Conservation (phyloP, 306 rosid genomes). For the Castanospermum australe region DNA sequence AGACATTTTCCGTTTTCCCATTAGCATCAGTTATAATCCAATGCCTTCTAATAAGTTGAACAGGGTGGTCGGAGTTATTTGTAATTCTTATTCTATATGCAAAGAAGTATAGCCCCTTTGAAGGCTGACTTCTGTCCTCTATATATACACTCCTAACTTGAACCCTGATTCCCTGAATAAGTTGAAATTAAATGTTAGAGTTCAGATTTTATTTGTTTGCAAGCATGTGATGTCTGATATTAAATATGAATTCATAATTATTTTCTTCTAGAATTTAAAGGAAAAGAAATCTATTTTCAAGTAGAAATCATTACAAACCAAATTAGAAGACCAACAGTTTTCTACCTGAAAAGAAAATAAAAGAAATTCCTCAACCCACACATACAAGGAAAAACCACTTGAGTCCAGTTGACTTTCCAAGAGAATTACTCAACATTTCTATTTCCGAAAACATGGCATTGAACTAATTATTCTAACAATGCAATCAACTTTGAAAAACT, state of each 20-base stretch:
- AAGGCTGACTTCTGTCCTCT: slow-evolving; percentile 95
- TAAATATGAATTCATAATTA: not conserved
- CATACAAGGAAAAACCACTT: not conserved
- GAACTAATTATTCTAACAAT: slow-evolving; percentile 4
- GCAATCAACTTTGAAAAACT: not conserved
- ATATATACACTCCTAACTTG: slow-evolving; percentile 94
- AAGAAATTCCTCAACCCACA: not conserved
- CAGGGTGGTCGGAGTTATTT: slow-evolving; percentile 77
- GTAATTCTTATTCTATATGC: slow-evolving; percentile 91
- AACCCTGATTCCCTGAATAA: slow-evolving; percentile 82
- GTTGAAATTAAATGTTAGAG: slow-evolving; percentile 17
- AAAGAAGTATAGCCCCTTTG: slow-evolving; percentile 76
- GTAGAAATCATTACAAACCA: not conserved
- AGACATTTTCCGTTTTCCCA: slow-evolving; percentile 77
- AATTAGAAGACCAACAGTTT: slow-evolving; percentile 21
- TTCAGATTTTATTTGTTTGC: not conserved
- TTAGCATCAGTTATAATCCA: slow-evolving; percentile 95
- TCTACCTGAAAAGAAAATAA: not conserved
- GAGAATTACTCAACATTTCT: not conserved
- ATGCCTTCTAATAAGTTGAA: slow-evolving; percentile 93
- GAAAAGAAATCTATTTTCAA: not conserved
- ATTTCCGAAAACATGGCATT: not conserved
- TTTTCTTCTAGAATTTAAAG: not conserved
- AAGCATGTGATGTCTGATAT: slow-evolving; percentile 1
- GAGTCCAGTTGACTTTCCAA: slow-evolving; percentile 6